Evolutionary conservation across 345 rosid species (phyloP).

Genomic region (Pistacia integerrima): DNA sequence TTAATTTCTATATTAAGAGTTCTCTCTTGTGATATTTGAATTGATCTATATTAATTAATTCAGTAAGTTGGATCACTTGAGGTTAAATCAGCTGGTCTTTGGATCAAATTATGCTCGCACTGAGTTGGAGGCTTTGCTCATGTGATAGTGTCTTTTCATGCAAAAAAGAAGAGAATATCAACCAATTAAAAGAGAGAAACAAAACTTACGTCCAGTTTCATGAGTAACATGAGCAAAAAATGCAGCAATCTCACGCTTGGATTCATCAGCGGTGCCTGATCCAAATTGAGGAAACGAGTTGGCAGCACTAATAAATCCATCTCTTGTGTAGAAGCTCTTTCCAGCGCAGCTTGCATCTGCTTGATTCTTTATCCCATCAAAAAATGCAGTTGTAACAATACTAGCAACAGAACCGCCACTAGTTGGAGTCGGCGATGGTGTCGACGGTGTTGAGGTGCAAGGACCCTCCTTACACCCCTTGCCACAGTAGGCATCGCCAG

Average conservation of each 20-base stretch:
- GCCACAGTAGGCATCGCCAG: conserved; percentile 39
- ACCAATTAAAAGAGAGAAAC: neutral
- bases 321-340: neutral
- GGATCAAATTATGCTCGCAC: too few relatives aligned
- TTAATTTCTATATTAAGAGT: too few relatives aligned
- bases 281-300: conserved; percentile 21
- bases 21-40: too few relatives aligned
- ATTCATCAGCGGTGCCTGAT: conserved; percentile 20
- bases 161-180: neutral
- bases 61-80: too few relatives aligned
- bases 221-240: conserved; percentile 57
- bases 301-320: conserved; percentile 11
- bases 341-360: neutral
- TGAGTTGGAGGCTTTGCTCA: too few relatives aligned
- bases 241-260: conserved; percentile 51
- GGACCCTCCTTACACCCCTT: conserved; percentile 50
- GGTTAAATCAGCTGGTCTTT: too few relatives aligned
- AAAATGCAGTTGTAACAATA: neutral
- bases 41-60: too few relatives aligned
- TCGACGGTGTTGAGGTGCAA: conserved; percentile 25
- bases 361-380: conserved; percentile 6
- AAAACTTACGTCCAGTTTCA: conserved; percentile 50
- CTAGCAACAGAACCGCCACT: conserved; percentile 14
- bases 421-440: conserved; percentile 12
- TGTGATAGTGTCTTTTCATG: neutral